Evolutionary conservation across 495 filamentous ascomycete species (phyloP).

Genomic region (Neurospora intermedia): DNA sequence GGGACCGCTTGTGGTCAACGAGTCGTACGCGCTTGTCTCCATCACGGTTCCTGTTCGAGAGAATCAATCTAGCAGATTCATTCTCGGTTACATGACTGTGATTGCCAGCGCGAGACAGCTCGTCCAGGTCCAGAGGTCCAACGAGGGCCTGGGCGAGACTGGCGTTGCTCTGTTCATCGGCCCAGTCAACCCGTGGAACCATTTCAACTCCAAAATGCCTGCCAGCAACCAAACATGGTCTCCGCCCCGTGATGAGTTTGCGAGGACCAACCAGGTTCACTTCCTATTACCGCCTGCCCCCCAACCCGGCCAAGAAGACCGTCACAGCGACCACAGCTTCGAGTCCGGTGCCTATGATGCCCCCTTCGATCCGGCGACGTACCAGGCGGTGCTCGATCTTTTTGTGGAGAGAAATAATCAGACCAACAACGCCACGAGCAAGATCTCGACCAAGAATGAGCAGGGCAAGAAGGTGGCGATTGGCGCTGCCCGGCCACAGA

Average conservation of each 20-base stretch:
- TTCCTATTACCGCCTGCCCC: constrained; percentile 37
- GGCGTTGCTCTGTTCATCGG: constrained; percentile 60
- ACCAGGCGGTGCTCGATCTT: constrained; percentile 44
- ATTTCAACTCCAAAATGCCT: constrained; percentile 36
- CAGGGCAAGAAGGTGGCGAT: constrained; percentile 52
- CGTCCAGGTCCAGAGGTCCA: constrained; percentile 43
- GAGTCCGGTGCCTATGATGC: constrained; percentile 27
- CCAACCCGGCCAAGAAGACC: constrained; percentile 23
- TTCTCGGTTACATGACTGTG: constrained; percentile 67
- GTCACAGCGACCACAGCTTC: constrained; percentile 39
- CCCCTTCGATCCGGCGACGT: constrained; percentile 48
- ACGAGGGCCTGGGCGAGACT: constrained; percentile 56
- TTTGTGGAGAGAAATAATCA: constrained; percentile 35
- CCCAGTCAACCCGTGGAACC: constrained; percentile 51
- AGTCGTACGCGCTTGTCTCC: constrained; percentile 64
- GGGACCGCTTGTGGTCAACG: constrained; percentile 59
- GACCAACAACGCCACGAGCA: constrained; percentile 51
- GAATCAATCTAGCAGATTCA: constrained; percentile 42
- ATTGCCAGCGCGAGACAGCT: constrained; percentile 53
- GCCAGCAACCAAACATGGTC: constrained; percentile 24
- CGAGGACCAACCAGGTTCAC: constrained; percentile 23
- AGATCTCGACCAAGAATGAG: constrained; percentile 61
- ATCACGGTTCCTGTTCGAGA: constrained; percentile 65
- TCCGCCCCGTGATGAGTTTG: constrained; percentile 24
- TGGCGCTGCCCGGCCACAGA: constrained; percentile 57